Conservation (phyloP, 495 filamentous ascomycete genomes). For the Penicillium nucicola region DNA sequence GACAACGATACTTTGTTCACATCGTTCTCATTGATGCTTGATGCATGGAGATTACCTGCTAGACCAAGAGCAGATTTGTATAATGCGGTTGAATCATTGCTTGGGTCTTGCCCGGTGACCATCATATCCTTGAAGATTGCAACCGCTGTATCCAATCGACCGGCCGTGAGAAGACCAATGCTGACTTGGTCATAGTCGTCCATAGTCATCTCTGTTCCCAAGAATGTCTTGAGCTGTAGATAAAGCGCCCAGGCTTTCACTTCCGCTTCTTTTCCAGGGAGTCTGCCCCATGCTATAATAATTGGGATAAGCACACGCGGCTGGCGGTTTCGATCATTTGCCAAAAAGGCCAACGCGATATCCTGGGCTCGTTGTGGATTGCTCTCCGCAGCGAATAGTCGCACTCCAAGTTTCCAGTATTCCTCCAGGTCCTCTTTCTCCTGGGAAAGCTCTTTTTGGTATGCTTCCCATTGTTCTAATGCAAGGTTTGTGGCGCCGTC, state of each 20-base stretch:
- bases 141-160: constrained; percentile 59
- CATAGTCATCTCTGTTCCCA: constrained; percentile 63
- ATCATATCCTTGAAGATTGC: constrained; percentile 84
- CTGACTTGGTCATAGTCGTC: constrained; percentile 71
- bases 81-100: constrained; percentile 46
- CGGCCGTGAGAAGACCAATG: constrained; percentile 57
- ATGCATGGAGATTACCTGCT: constrained; percentile 45
- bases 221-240: constrained; percentile 53
- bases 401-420: constrained; percentile 68
- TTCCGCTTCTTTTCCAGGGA: constrained; percentile 34
- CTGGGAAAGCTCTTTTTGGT: constrained; percentile 49
- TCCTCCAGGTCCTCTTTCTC: constrained; percentile 47
- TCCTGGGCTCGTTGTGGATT: constrained; percentile 62
- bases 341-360: constrained; percentile 57
- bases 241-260: constrained; percentile 68
- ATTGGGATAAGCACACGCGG: constrained; percentile 65
- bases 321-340: constrained; percentile 45
- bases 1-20: constrained; percentile 51
- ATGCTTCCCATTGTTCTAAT: constrained; percentile 62
- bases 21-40: constrained; percentile 41
- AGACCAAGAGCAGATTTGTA: constrained; percentile 45
- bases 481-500: constrained; percentile 57
- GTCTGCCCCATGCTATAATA: constrained; percentile 43
- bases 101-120: constrained; percentile 55
- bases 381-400: constrained; percentile 57